phyloP scores from a whole-genome alignment of 108 stramenopile genomes.

The Nannochloropsis salina region DNA sequence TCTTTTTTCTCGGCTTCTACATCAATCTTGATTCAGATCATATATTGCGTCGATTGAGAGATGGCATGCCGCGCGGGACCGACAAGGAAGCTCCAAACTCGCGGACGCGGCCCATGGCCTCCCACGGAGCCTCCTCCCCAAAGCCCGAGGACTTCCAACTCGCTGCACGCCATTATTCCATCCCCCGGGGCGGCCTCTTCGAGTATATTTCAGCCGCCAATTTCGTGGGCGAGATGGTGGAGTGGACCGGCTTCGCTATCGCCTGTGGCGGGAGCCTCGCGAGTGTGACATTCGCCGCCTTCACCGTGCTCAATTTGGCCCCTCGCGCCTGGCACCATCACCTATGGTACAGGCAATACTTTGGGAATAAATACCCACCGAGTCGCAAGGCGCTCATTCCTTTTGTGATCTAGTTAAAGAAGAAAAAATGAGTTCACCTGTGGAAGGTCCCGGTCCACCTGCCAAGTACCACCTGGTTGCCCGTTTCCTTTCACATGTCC shows the following conservation, averaged over 20 bases:
- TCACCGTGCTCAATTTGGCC: constrained; percentile 68
- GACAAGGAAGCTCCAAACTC: neutral
- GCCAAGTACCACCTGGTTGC: too few relatives aligned
- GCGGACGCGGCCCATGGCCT: neutral
- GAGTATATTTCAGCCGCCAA: constrained; percentile 67
- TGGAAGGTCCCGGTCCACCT: too few relatives aligned
- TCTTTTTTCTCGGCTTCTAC: constrained; percentile 61
- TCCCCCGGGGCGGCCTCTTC: constrained; percentile 68
- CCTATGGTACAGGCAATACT: constrained; percentile 70
- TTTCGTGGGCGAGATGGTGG: constrained; percentile 74
- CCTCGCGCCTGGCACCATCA: constrained; percentile 74
- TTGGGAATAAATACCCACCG: constrained; percentile 64
- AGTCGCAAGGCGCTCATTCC: constrained; percentile 69
- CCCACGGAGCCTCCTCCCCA: neutral
- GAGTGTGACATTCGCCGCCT: constrained; percentile 61
- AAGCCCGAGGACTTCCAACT: neutral
- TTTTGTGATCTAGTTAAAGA: constrained; percentile 52
- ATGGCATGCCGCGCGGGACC: neutral
- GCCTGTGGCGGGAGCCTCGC: constrained; percentile 44
- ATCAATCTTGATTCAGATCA: constrained; percentile 67
- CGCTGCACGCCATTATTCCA: constrained; percentile 53
- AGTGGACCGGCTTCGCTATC: constrained; percentile 68
- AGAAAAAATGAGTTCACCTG: neutral
- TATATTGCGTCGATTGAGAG: constrained; percentile 63
- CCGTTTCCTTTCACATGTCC: too few relatives aligned